Evolutionary conservation across 495 filamentous ascomycete genomes (phyloP).

Genomic region (Bathelium albidoporum): DNA sequence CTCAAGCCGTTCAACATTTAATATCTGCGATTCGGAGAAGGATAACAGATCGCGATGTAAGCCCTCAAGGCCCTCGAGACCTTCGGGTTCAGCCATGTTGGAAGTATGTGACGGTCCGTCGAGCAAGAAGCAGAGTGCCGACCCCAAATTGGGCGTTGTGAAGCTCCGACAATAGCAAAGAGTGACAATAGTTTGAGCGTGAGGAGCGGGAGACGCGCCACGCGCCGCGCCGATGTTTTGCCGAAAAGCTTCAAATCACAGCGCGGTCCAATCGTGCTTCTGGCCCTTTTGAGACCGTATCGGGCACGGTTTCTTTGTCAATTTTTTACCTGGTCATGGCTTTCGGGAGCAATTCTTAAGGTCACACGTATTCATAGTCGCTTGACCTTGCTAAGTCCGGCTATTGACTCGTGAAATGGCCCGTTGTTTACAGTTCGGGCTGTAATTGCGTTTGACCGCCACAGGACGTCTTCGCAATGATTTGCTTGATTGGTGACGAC

Average conservation of each 20-base stretch:
- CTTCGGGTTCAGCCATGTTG: constrained; percentile 55
- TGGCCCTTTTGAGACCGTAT: no score
- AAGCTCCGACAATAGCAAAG: neutral
- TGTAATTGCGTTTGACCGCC: neutral
- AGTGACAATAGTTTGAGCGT: neutral
- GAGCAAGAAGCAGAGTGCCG: neutral
- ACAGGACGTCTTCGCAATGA: constrained; percentile 3
- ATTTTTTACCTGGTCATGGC: no score
- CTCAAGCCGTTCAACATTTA: constrained; percentile 52
- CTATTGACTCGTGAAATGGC: neutral
- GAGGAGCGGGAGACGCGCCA: neutral
- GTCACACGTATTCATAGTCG: no score
- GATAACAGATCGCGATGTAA: constrained; percentile 69
- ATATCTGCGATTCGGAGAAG: constrained; percentile 49
- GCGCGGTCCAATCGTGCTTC: no score
- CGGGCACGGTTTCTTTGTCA: no score
- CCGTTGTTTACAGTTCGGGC: neutral
- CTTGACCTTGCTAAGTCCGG: neutral
- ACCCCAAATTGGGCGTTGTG: neutral
- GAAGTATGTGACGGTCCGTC: neutral
- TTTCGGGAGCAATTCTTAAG: no score
- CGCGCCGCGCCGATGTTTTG: neutral
- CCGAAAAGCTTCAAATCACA: neutral
- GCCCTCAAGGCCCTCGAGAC: constrained; percentile 58
- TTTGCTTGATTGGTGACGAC: neutral